These are phyloP conservation scores for Xylaria palmicola DNA, from an alignment of 495 filamentous ascomycete species.

Conservation along the genomic window DNA sequence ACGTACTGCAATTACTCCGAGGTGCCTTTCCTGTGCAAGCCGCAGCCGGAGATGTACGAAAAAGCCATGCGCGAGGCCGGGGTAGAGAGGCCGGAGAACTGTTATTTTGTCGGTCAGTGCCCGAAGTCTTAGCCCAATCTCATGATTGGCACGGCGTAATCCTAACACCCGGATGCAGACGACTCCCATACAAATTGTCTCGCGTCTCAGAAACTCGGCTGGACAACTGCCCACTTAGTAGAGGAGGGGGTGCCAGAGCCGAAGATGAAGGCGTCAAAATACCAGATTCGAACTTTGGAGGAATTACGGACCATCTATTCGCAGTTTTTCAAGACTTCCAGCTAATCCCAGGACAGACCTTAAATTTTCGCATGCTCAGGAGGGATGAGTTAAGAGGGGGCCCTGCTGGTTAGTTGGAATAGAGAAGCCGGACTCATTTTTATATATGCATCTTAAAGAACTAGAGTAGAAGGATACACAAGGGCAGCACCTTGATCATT, in stretches of 20 bases:
- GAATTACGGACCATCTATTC: conserved; percentile 74
- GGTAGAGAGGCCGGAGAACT: conserved; percentile 56
- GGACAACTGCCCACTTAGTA: conserved; percentile 78
- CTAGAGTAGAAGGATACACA: not conserved
- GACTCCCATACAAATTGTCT: conserved; percentile 77
- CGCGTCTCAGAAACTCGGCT: conserved; percentile 70
- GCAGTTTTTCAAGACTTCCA: conserved; percentile 64
- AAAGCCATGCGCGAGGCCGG: conserved; percentile 73
- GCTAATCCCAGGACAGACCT: not conserved
- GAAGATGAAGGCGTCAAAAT: conserved; percentile 57
- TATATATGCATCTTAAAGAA: not conserved
- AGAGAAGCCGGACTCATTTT: too few relatives aligned
- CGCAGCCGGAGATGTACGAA: conserved; percentile 75
- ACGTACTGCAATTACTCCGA: conserved; percentile 86
- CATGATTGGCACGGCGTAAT: conserved; percentile 6
- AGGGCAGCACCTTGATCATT: not conserved
- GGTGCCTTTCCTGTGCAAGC: conserved; percentile 77
- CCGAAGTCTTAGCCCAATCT: conserved; percentile 13
- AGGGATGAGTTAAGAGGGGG: not conserved
- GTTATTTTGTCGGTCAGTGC: conserved; percentile 80
- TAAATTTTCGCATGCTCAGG: not conserved
- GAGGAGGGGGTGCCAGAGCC: conserved; percentile 66
- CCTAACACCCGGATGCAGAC: conserved; percentile 51
- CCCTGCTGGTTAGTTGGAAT: too few relatives aligned
- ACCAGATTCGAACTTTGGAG: conserved; percentile 68